phyloP scores from a whole-genome alignment of 495 filamentous ascomycete genomes.

The Barbatosphaeria neglecta region DNA sequence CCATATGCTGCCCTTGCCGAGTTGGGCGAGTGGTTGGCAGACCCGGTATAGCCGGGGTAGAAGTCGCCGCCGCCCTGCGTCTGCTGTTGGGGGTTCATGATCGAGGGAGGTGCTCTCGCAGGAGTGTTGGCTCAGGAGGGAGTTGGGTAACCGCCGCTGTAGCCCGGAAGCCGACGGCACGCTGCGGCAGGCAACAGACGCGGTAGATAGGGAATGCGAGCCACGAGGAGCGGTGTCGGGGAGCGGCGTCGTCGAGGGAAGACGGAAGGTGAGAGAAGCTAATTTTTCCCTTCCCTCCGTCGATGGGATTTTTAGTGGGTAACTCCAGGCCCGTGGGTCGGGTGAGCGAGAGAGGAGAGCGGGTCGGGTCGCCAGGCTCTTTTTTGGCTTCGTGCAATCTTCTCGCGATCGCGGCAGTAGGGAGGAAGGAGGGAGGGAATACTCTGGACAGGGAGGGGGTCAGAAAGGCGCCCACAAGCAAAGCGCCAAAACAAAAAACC shows the following conservation, averaged over 20 bases:
- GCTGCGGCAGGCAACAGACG: not conserved
- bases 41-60: constrained; percentile 9
- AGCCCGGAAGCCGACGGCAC: not conserved
- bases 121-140: not conserved
- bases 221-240: not conserved
- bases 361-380: not conserved
- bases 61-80: constrained; percentile 9
- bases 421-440: not conserved
- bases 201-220: too few species aligned
- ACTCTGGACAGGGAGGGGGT: not conserved
- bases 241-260: not conserved
- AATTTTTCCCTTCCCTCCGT: not conserved
- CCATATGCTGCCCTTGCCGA: constrained; percentile 34
- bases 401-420: not conserved
- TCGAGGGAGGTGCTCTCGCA: too few species aligned
- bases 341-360: not conserved
- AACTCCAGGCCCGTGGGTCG: not conserved
- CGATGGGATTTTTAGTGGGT: not conserved
- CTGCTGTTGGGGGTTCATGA: constrained; percentile 22
- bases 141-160: not conserved
- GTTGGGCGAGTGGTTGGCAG: constrained; percentile 29
- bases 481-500: not conserved
- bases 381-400: not conserved
- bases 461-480: not conserved
- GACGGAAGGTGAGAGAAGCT: not conserved